Conservation (phyloP, 2,329 filamentous ascomycete species). For the Exophiala oligosperma region DNA sequence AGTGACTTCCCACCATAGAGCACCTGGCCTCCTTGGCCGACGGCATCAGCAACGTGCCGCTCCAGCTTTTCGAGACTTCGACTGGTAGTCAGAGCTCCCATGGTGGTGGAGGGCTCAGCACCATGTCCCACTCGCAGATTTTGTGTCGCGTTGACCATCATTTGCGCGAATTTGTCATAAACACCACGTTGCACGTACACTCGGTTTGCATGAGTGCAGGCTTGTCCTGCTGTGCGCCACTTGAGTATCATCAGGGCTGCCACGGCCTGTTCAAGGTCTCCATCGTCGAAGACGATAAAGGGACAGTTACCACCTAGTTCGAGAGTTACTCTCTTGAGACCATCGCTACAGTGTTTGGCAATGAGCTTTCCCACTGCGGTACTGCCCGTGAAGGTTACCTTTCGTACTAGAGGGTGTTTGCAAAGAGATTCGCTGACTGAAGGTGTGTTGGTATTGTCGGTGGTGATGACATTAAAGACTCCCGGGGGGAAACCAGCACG, state of each 20-base stretch:
- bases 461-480: conserved; percentile 63
- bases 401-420: conserved; percentile 59
- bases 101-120: conserved; percentile 53
- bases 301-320: conserved; percentile 67
- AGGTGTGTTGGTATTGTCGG: conserved; percentile 42
- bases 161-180: conserved; percentile 55
- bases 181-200: conserved; percentile 45
- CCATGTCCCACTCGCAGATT: conserved; percentile 63
- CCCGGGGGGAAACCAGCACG: conserved; percentile 60
- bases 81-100: conserved; percentile 61
- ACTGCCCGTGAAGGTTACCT: conserved; percentile 59
- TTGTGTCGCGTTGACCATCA: conserved; percentile 54
- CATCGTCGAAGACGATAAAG: conserved; percentile 65
- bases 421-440: conserved; percentile 50
- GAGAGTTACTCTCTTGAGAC: conserved; percentile 64
- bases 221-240: conserved; percentile 46
- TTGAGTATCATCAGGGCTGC: conserved; percentile 43
- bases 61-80: conserved; percentile 56
- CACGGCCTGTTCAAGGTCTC: conserved; percentile 54
- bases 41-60: conserved; percentile 65
- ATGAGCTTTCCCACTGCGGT: conserved; percentile 64
- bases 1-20: conserved; percentile 57
- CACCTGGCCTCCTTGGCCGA: conserved; percentile 62
- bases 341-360: conserved; percentile 59
- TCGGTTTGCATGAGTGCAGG: conserved; percentile 47